Base-by-base conservation (phyloP, 1,139 yeast genomes). In the Kurtzmaniella quercitrusa region DNA sequence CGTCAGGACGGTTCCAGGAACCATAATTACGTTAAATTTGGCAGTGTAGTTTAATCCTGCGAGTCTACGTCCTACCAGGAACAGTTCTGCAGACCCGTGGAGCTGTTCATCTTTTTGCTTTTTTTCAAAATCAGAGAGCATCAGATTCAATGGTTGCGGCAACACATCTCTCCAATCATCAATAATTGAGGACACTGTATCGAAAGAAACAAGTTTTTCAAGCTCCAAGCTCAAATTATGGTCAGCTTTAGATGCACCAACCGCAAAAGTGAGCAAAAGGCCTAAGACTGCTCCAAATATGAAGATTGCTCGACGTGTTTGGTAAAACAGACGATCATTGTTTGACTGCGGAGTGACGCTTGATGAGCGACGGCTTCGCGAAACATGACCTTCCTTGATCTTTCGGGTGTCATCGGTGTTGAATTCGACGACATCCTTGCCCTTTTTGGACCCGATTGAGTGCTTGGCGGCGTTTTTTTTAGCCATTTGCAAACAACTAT, bases 1-100 rank as follows among this genome's bases (percentile, higher is more conserved):
- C 0, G 98, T 91, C 23, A 96, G 87, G 41, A 88, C 87, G 7
- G 93, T 98, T 2, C 98, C 98, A 0, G 98, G 98, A 19, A 93
- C 89, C 82, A 93, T 76, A 8, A 93, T 79, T 12, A 93, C 96
- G 14, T 95, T 95, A 60, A 79, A 75, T 48, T 84, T 78, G 1
- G 80, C 74, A 0, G 71, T 58, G 39, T 77, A 61, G 28, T 83
- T 78, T 37, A 77, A 75, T 5, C 67, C 60, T 19, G 65, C 66
- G 69, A 91, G 66, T 41, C 84, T 71, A 50, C 74, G 77, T 2
- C 98, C 98, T 19, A 89, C 95, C 1, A 94, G 88, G 64, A 93
- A 93, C 41, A 88, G 80, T 47, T 88, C 95, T 5, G 94, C 82
- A 4, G 84, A 72, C 33, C 84, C 84, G 34, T 66, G 67, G 32